Base-by-base conservation (phyloP, 176 grass and related monocot genomes). In the Oryza australiensis region DNA sequence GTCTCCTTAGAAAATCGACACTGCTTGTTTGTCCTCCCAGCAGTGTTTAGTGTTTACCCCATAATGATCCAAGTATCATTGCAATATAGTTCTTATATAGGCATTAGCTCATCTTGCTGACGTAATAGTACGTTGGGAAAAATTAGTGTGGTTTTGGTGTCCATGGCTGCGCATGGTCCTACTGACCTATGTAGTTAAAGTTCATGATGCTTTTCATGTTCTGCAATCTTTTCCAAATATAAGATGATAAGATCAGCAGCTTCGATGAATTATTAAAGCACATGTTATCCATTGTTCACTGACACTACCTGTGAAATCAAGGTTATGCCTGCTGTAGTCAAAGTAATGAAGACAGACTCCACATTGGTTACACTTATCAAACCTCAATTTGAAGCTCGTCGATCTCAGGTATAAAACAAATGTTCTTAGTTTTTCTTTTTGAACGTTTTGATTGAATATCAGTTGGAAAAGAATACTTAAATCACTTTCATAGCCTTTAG, bases 271-370 rank as follows among this genome's bases (percentile, higher is more conserved):
- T 57, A 11, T 66, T 40, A 6, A 22, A 57, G 26, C 63, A 55
- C 51, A 18, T 43, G 63, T 2, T 62, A 1, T 23, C 12, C 3
- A 27, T 34, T 46, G 18, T 35, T 41, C 1, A 62, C 24, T 73
- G 53, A 69, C 72, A 7, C 15, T 26, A 84, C 78, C 13, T 77
- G 12, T 73, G 62, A 70, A 83, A 64, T 84, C 20, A 81, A 98
- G 95, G 95, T 91, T 64, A 98, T 98, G 95, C 95, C 92, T 81
- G 92, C 90, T 77, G 92, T 95, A 59, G 66, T 98, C 30, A 93
- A 95, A 88, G 85, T 98, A 85, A 98, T 98, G 95, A 95, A 98
- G 79, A 27, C 24, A 5, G 88, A 95, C 46, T 98, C 92, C 26
- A 95, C 53, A 51, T 74, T 98, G 85, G 73, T 98, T 81, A 95